A percentile compares a stretch with the other conserved stretches of the same genome.
phyloP scores from a whole-genome alignment of 805 yeast genomes.

The Debaryomyces castellii region DNA sequence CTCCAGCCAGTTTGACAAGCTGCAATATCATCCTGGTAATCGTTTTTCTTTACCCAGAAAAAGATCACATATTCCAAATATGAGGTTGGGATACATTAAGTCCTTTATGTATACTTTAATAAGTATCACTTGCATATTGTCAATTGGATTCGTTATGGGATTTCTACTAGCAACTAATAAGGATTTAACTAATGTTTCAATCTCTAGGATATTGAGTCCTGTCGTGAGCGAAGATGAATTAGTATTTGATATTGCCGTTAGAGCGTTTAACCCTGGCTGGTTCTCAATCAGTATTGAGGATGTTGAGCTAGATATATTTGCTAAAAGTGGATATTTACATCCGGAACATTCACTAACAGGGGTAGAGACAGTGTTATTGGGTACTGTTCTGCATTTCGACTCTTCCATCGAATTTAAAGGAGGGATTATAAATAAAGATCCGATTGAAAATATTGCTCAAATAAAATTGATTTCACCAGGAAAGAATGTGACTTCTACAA shows the following conservation, averaged over 20 bases:
- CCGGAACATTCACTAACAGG: neutral
- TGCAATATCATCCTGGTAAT: conserved; percentile 19
- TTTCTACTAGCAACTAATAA: conserved; percentile 83
- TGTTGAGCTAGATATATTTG: conserved; percentile 83
- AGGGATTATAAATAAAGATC: conserved; percentile 66
- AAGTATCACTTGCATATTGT: conserved; percentile 50
- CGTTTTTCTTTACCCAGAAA: conserved; percentile 31
- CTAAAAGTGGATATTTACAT: conserved; percentile 55
- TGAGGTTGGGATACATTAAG: conserved; percentile 22
- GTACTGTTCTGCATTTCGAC: conserved; percentile 65
- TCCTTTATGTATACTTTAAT: conserved; percentile 43
- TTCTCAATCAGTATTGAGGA: conserved; percentile 61
- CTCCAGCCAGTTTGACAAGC: conserved; percentile 14
- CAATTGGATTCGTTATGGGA: conserved; percentile 78
- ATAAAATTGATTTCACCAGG: conserved; percentile 78
- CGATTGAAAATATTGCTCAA: conserved; percentile 61
- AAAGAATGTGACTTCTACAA: conserved; percentile 32
- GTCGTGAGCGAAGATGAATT: conserved; percentile 82
- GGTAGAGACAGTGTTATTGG: conserved; percentile 71
- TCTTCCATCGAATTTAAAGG: conserved; percentile 75
- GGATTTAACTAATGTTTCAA: conserved; percentile 67
- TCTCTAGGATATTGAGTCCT: conserved; percentile 64
- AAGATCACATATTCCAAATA: conserved; percentile 14
- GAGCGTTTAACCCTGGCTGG: conserved; percentile 87
- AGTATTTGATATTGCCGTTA: conserved; percentile 72